Conservation (phyloP, 2,329 filamentous ascomycete genomes). For the Mycosphaerella arachidis region DNA sequence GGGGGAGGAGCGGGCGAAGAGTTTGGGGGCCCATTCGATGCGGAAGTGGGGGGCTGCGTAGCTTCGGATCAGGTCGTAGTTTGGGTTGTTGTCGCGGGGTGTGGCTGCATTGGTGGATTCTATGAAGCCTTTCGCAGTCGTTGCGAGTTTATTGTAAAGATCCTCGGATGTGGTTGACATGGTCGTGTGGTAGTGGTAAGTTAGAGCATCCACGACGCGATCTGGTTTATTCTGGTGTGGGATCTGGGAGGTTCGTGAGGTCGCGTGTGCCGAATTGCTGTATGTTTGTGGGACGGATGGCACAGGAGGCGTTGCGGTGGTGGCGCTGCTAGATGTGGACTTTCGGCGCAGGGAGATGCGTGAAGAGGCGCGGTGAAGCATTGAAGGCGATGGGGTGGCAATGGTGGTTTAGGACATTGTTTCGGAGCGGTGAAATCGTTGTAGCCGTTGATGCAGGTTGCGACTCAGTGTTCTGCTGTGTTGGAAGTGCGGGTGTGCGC, state of each 20-base stretch:
- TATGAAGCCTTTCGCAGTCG: constrained; percentile 16
- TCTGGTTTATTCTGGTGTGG: neutral
- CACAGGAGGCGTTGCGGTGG: neutral
- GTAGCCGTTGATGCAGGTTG: neutral
- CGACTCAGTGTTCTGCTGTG: neutral
- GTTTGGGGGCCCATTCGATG: constrained; percentile 16
- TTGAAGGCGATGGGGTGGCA: neutral
- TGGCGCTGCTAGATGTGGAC: neutral
- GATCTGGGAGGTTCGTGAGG: neutral
- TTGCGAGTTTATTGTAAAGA: constrained; percentile 12
- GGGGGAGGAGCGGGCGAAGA: constrained; percentile 13
- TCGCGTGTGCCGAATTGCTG: neutral
- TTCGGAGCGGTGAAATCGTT: neutral
- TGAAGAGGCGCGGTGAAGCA: neutral
- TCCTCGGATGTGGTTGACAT: neutral
- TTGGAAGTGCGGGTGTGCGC: neutral
- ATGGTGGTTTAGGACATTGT: neutral
- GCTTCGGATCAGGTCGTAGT: constrained; percentile 14
- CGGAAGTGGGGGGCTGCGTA: constrained; percentile 15
- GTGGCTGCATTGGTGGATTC: constrained; percentile 14
- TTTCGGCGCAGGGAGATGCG: neutral
- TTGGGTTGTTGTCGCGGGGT: constrained; percentile 12
- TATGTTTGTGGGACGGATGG: neutral
- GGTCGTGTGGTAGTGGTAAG: neutral
- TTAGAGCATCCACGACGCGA: neutral